Conservation (phyloP, 192 early-diverging fungal species). For the Coemansia sp. region DNA sequence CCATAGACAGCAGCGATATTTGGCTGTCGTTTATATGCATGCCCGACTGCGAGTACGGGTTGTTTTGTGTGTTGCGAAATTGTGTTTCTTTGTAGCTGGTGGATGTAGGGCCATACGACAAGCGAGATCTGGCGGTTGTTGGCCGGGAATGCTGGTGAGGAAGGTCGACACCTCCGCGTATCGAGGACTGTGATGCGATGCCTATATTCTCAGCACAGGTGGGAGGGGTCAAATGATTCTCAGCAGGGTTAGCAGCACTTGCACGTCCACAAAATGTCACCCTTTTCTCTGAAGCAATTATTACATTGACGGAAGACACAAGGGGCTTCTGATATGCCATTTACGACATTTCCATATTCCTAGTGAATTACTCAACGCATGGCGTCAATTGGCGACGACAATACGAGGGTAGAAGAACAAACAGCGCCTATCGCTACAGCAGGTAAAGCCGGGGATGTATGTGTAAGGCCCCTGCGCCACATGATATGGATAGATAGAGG, state of each 20-base stretch:
- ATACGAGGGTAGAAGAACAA: neutral
- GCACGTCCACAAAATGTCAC: too few species aligned
- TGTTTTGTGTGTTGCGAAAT: slow-evolving; percentile 9
- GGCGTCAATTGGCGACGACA: slow-evolving; percentile 2
- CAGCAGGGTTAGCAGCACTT: too few species aligned
- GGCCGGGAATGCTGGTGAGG: slow-evolving; percentile 31
- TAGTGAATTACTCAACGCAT: neutral
- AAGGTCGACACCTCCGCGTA: slow-evolving; percentile 23
- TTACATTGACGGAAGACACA: neutral
- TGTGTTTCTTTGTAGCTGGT: slow-evolving; percentile 44
- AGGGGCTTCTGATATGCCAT: slow-evolving; percentile 5
- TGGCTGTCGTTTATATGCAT: slow-evolving; percentile 33
- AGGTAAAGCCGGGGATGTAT: slow-evolving; percentile 5
- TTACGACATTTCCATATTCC: neutral
- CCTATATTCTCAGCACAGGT: slow-evolving; percentile 4
- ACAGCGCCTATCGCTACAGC: neutral
- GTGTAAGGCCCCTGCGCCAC: slow-evolving; percentile 9
- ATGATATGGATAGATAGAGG: slow-evolving; percentile 5
- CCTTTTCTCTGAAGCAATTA: neutral
- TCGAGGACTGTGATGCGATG: slow-evolving; percentile 9
- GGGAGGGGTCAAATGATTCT: neutral
- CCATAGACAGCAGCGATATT: too few species aligned
- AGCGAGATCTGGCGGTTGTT: slow-evolving; percentile 38
- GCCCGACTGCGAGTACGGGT: slow-evolving; percentile 20
- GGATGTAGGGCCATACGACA: slow-evolving; percentile 31